A percentile compares a stretch with the other conserved stretches of the same genome.
Evolutionary conservation across 345 rosid genomes (phyloP).

Genomic region (Moringa oleifera): DNA sequence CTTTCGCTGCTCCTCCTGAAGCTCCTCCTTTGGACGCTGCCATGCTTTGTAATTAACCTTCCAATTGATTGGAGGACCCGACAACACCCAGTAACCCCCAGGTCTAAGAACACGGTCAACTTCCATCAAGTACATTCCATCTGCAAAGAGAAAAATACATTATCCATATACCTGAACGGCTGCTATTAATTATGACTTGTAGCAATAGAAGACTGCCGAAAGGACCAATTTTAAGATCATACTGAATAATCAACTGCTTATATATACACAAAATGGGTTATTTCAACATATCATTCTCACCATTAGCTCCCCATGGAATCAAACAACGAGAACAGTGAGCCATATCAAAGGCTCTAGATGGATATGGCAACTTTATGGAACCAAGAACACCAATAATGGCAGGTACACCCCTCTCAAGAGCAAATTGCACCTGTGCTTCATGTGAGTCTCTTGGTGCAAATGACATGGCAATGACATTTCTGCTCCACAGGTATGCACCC

Average conservation of each 20-base stretch:
- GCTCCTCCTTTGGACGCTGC: constrained; percentile 95
- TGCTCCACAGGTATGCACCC: constrained; percentile 98
- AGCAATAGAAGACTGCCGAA: constrained; percentile 3
- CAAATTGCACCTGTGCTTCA: constrained; percentile 99
- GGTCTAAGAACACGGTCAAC: constrained; percentile 98
- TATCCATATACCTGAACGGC: constrained; percentile 5
- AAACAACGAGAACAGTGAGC: constrained; percentile 99
- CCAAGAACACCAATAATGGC: constrained; percentile 99
- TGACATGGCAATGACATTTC: constrained; percentile 94
- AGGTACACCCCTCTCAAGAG: constrained; percentile 98
- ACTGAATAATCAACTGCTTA: not conserved
- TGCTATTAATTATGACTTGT: not conserved
- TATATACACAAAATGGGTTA: not conserved
- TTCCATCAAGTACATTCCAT: constrained; percentile 88
- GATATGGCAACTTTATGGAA: constrained; percentile 83
- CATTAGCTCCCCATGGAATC: constrained; percentile 95
- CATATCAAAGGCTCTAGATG: constrained; percentile 93
- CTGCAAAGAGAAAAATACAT: constrained; percentile 35
- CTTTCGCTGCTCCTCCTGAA: constrained; percentile 78
- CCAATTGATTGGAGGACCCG: constrained; percentile 99
- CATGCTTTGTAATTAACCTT: constrained; percentile 77
- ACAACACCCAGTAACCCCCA: constrained; percentile 96
- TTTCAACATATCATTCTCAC: constrained; percentile 34
- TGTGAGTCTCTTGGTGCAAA: constrained; percentile 99
- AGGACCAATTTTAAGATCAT: not conserved